Evolutionary conservation across 2,329 filamentous ascomycete genomes (phyloP), one percentile per base, ranked within the genome.

Genomic region (Thielaviopsis punctulata): DNA sequence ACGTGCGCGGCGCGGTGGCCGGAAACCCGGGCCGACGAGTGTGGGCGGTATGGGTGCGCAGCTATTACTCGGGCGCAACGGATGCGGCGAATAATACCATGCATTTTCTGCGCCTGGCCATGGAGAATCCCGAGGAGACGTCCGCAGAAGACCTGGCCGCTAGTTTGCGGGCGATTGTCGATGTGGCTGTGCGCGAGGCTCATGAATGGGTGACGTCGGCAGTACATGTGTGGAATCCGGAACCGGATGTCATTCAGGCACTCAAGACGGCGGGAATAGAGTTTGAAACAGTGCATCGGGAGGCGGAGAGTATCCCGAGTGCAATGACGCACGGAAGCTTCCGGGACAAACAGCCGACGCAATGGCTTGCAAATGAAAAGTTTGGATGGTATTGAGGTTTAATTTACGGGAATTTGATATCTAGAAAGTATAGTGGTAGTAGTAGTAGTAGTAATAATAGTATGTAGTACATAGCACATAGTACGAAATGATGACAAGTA

Each of bases 221-320:
- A 45, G 77, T 95, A 3, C 76, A 88, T 62, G 69, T 90, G 49
- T 96, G 90, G 90, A 94, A 92, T 62, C 88, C 89, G 0, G 75
- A 74, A 3, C 68, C 75, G 6, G 60, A 72, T 56, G 62, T 80
- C 23, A 63, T 63, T 61, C 56, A 63, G 15, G 59, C 82, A 41
- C 65, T 80, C 39, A 61, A 60, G 23, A 59, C 58, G 13, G 65
- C 68, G 2, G 71, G 70, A 8, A 58, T 86, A 15, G 62, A 72
- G 19, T 68, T 75, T 52, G 62, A 66, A 25, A 66, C 68, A 53
- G 70, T 78, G 0, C 69, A 75, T 2, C 68, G 85, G 30, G 77
- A 87, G 52, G 67, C 65, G 48, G 74, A 81, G 51, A 86, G 81
- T 62, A 84, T 90, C 55, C 70, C 82, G 0, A 83, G 81, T 59